Evolutionary conservation across 1,284 basidiomycete species (phyloP), one percentile per base, ranked within the genome.

Genomic region (Termitomyces sp.): DNA sequence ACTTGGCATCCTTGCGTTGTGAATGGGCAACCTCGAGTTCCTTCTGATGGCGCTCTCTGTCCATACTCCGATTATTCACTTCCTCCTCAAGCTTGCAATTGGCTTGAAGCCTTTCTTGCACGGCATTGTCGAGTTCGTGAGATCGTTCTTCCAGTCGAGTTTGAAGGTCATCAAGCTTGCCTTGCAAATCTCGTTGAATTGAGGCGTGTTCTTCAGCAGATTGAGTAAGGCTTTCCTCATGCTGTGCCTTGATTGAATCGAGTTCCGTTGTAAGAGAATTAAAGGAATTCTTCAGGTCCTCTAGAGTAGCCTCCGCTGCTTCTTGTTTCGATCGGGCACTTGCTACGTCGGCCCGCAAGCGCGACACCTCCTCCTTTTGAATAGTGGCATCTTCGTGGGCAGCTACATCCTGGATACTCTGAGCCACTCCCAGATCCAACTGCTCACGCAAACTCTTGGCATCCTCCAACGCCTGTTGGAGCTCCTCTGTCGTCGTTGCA

Each of bases 61-160:
- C 67, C 24, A 59, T 62, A n/a, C 36, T 58, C 17, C 70, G 71
- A 21, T 61, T 63, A n/a, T 71, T 67, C 13, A 67, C 65, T 53
- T 76, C 67, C 3, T 69, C 65, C 56, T 73, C 68, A 3, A 84
- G 64, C 30, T 66, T 61, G 28, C 46, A 34, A 24, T 59, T 55
- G 26, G 68, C 53, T 28, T 56, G 51, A n/a, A 58, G 50, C 12
- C 62, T 62, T 26, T 68, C 64, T 21, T 58, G 55, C 19, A 58
- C 58, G 17, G 68, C 57, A 12, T 60, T 44, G 9, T 62, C 60
- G 28, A 70, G 55, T 53, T 70, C 67, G 2, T 61, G 62, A 31
- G 62, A 62, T 53, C 66, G 65, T 24, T 66, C 57, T 48, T 65
- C 66, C 17, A 65, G 58, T 50, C 65, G 61, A 21, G 61, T 60